Evolutionary conservation across 2,329 filamentous ascomycete species (phyloP).

Genomic region (Tolypocladium inflatum): DNA sequence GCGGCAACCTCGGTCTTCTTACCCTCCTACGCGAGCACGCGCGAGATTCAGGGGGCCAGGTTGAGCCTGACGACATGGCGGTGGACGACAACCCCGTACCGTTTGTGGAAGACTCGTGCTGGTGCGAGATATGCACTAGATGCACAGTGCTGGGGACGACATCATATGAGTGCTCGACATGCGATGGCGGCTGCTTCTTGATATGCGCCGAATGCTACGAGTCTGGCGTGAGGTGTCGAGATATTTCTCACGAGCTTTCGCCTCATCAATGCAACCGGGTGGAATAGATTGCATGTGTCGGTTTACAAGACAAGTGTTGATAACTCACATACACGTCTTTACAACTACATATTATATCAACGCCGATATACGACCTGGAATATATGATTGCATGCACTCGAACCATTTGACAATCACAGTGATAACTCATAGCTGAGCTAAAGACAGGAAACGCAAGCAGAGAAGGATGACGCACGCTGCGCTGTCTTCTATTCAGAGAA

Average conservation of each 20-base stretch:
- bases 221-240: background rate
- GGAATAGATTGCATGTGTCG: background rate
- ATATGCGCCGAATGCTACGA: conserved; percentile 5
- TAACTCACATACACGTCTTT: background rate
- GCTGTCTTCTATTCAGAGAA: background rate
- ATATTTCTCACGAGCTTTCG: conserved; percentile 1
- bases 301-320: background rate
- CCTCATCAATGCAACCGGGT: conserved; percentile 1
- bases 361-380: no score
- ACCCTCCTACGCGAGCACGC: background rate
- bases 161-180: conserved; percentile 3
- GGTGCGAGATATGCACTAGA: conserved; percentile 8
- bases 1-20: background rate
- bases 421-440: no score
- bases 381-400: no score
- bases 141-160: conserved; percentile 1
- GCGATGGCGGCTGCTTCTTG: conserved; percentile 7
- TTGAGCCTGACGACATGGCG: background rate
- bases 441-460: no score
- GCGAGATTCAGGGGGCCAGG: background rate
- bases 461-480: background rate
- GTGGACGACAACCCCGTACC: background rate
- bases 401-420: no score
- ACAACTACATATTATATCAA: no score
- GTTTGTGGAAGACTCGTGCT: background rate